A percentile compares a stretch with the other conserved stretches of the same genome.
Conservation (phyloP, 179 eudicot genomes). For the Silene coronaria region DNA sequence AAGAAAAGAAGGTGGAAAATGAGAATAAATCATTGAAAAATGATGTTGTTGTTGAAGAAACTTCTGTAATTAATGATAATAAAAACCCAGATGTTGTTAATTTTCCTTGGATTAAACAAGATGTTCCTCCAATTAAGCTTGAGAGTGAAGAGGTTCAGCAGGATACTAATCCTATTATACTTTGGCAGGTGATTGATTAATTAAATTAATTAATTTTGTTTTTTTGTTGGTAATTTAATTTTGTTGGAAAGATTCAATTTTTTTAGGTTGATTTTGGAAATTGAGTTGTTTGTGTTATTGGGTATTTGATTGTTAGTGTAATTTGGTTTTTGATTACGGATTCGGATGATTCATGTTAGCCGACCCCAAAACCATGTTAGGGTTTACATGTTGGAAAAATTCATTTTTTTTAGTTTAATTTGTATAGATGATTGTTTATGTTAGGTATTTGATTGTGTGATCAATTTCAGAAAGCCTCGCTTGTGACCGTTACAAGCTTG, state of each 20-base stretch:
- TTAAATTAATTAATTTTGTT: too few relatives aligned
- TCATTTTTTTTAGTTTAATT: too few relatives aligned
- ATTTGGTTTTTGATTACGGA: neutral
- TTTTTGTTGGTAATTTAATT: neutral
- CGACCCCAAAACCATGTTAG: too few relatives aligned
- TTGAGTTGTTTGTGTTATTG: neutral
- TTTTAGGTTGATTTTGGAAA: neutral
- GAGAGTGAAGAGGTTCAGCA: conserved; percentile 24
- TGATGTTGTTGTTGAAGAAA: conserved; percentile 10
- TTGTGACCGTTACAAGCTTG: too few relatives aligned
- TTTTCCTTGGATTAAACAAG: conserved; percentile 18
- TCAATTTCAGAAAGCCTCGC: too few relatives aligned
- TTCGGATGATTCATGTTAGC: too few relatives aligned
- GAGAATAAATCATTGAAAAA: conserved; percentile 14
- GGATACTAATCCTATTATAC: conserved; percentile 30
- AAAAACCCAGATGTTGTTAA: conserved; percentile 25
- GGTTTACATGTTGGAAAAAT: neutral
- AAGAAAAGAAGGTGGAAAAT: neutral
- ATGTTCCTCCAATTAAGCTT: conserved; percentile 24
- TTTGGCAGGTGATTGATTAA: conserved; percentile 30
- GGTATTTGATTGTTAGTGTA: neutral
- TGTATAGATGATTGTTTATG: neutral
- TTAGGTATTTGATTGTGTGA: neutral
- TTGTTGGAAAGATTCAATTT: conserved; percentile 2
- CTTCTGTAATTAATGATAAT: conserved; percentile 4